Conservation (phyloP, 495 filamentous ascomycete species). For the Lindgomyces ingoldianus region DNA sequence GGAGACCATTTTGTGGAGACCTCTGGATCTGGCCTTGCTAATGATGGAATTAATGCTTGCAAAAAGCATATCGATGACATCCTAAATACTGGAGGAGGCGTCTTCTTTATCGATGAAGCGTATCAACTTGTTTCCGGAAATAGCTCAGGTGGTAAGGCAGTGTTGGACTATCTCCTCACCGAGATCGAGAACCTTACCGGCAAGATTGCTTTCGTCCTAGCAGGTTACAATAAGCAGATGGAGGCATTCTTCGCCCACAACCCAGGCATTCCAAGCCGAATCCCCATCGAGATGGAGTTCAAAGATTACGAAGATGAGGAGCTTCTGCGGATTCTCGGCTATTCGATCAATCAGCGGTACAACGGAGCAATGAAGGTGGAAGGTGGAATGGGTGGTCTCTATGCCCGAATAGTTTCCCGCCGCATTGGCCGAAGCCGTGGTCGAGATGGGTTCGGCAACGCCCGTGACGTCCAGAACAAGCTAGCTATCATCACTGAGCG, state of each 20-base stretch:
- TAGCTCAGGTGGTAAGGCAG: constrained; percentile 56
- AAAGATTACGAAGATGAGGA: constrained; percentile 69
- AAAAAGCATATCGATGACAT: constrained; percentile 62
- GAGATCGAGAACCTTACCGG: constrained; percentile 75
- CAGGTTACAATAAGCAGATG: constrained; percentile 78
- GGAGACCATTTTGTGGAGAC: constrained; percentile 61
- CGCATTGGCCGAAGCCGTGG: neutral
- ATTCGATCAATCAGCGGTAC: constrained; percentile 54
- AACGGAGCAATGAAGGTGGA: constrained; percentile 59
- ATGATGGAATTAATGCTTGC: constrained; percentile 59
- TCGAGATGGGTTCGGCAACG: neutral
- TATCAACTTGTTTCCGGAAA: constrained; percentile 61
- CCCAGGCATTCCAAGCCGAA: constrained; percentile 69
- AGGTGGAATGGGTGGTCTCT: constrained; percentile 61
- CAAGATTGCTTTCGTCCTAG: constrained; percentile 74
- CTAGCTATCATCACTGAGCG: neutral
- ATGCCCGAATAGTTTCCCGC: constrained; percentile 58
- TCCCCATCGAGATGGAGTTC: constrained; percentile 67
- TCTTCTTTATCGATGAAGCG: constrained; percentile 72
- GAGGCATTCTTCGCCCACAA: constrained; percentile 79
- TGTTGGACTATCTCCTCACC: constrained; percentile 72
- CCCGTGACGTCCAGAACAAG: neutral
- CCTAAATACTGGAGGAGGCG: constrained; percentile 62
- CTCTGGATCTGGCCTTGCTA: constrained; percentile 67
- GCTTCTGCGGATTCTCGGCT: constrained; percentile 57